A percentile compares a stretch with the other conserved stretches of the same genome.
Conservation (phyloP, 257 asterid genomes). For the Marsdenia floribunda region DNA sequence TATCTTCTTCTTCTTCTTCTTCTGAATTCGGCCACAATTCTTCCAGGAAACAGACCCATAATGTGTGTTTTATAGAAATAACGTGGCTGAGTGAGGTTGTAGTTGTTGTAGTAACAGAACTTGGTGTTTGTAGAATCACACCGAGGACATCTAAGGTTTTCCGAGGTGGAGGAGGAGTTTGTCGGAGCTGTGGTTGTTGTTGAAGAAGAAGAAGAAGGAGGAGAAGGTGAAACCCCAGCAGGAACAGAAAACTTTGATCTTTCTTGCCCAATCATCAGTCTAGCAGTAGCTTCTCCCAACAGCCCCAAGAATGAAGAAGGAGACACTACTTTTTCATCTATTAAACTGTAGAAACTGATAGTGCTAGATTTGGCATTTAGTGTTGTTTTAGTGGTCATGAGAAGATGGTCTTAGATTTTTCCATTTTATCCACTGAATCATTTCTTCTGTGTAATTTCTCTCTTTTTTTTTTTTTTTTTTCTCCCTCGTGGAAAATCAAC, state of each 20-base stretch:
- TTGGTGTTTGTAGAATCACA: conserved; percentile 80
- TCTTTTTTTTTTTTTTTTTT: not conserved
- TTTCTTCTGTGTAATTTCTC: not conserved
- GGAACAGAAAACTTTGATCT: conserved; percentile 33
- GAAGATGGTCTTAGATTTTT: not conserved
- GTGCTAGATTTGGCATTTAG: conserved; percentile 33
- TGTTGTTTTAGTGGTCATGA: conserved; percentile 17
- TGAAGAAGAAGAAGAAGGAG: conserved; percentile 31
- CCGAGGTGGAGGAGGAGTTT: conserved; percentile 28
- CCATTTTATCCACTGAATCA: not conserved
- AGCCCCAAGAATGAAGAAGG: conserved; percentile 29
- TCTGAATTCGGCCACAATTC: too few species aligned
- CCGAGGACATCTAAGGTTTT: conserved; percentile 69
- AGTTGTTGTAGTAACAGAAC: conserved; percentile 87
- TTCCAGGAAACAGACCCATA: too few species aligned
- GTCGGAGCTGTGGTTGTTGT: conserved; percentile 22
- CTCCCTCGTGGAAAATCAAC: not conserved
- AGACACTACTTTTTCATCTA: conserved; percentile 41
- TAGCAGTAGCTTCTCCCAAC: conserved; percentile 40
- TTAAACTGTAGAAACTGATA: conserved; percentile 20
- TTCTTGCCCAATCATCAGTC: conserved; percentile 29
- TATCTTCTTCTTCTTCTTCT: too few species aligned
- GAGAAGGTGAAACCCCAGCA: conserved; percentile 25
- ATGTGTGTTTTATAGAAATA: conserved; percentile 88
- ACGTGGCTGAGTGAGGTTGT: conserved; percentile 89